Base-by-base conservation (phyloP, 2,329 filamentous ascomycete species). In the Xylariaceae sp. region DNA sequence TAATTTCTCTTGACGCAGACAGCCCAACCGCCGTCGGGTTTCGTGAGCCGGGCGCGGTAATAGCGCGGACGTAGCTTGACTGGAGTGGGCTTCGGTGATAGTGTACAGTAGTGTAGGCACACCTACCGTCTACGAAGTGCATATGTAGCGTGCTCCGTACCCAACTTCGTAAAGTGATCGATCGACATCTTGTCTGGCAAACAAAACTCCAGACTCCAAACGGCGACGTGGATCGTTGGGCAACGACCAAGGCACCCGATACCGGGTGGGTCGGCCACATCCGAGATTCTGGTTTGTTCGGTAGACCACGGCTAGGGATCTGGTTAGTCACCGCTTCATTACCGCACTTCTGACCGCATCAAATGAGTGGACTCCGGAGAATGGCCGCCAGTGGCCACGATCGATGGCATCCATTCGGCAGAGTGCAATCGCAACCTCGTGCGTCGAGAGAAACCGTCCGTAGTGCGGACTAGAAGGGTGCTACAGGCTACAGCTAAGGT, bases 31-130 rank as follows among this genome's bases (percentile, higher is more conserved):
- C 13, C 10, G 32, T 32, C 39, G 48, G 44, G 5, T 51, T 34
- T 10, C 32, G 13, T 51, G 42, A 36, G 42, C 46, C 49, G 55
- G 49, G 6, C 9, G 41, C 52, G 55, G 55, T 29, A 55, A 55
- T 57, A 55, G 41, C 12, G 39, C 55, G 55, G 55, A 40, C 15
- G 53, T 55, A 48, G 36, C 21, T 43, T 21, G 10, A 10, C 12
- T 30, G 19, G 21, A 13, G 7, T 34, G 9, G 15, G 10, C 9
- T 26, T 41, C 39, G 39, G 39, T 10, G 18, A 41, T 41, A 41
- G 8, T 22, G 18, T 21, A 8, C 19, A 16, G 13, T n/a, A n/a
- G n/a, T n/a, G n/a, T n/a, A n/a, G n/a, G n/a, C n/a, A n/a, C n/a
- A n/a, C n/a, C n/a, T n/a, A n/a, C n/a, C n/a, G n/a, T n/a, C n/a